Percentiles rank a stretch among this genome's conserved stretches.
Conservation (phyloP, 495 filamentous ascomycete species). For the Bathelium albidoporum region DNA sequence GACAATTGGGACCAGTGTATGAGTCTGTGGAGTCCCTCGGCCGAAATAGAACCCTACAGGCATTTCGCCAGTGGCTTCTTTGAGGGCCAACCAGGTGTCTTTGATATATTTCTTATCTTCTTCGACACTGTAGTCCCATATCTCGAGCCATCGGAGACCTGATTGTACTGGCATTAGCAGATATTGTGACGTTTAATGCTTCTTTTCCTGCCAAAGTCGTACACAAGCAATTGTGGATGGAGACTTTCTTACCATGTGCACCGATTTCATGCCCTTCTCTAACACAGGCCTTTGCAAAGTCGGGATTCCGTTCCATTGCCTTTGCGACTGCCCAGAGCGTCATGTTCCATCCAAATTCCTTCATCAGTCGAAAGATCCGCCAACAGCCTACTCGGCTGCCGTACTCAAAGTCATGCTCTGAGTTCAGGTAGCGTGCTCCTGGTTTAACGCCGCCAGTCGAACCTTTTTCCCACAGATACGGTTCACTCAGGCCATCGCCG, state of each 20-base stretch:
- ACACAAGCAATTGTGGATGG: not conserved
- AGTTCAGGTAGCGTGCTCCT: slow-evolving; percentile 22
- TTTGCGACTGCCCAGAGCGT: slow-evolving; percentile 24
- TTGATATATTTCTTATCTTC: slow-evolving; percentile 25
- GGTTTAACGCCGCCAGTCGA: slow-evolving; percentile 20
- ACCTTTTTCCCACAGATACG: slow-evolving; percentile 29
- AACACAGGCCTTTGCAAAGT: slow-evolving; percentile 24
- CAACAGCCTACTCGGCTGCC: slow-evolving; percentile 23
- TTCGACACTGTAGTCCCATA: slow-evolving; percentile 25
- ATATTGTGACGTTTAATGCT: not conserved
- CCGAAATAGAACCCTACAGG: slow-evolving; percentile 28
- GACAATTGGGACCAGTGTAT: slow-evolving; percentile 19
- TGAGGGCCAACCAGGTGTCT: slow-evolving; percentile 20
- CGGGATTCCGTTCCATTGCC: slow-evolving; percentile 24
- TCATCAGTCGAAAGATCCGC: slow-evolving; percentile 25
- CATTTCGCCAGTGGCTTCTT: slow-evolving; percentile 24
- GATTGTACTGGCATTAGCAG: not conserved
- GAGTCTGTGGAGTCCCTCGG: slow-evolving; percentile 24
- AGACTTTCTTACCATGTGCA: slow-evolving; percentile 16
- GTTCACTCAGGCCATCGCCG: slow-evolving; percentile 23
- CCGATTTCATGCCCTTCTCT: slow-evolving; percentile 26
- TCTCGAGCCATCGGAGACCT: slow-evolving; percentile 25
- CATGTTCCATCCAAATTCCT: slow-evolving; percentile 27
- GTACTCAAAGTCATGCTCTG: slow-evolving; percentile 30
- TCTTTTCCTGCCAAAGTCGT: not conserved